Percentiles rank a stretch among this genome's conserved stretches.
Evolutionary conservation across 169 alveolate species (phyloP).

Genomic region (Cyclospora cayetanensis): DNA sequence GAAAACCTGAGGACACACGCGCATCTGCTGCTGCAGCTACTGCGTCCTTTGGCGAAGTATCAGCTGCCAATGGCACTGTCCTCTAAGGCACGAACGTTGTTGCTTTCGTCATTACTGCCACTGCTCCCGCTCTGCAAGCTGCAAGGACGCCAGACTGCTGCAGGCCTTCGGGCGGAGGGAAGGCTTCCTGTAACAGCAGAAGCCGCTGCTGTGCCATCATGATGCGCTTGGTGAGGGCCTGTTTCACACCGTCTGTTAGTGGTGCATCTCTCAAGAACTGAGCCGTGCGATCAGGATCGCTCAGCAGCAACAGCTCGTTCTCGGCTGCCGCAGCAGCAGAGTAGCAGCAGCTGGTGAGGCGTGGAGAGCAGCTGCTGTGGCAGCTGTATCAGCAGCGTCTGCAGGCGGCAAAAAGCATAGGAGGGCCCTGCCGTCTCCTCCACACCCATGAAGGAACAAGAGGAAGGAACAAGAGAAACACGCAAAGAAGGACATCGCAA

Average conservation of each 20-base stretch:
- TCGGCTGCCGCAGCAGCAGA: neutral
- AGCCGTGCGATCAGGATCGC: neutral
- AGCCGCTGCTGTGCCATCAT: conserved; percentile 54
- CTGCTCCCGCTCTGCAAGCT: conserved; percentile 58
- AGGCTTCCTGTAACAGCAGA: conserved; percentile 50
- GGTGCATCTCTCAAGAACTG: conserved; percentile 46
- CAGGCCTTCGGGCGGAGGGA: conserved; percentile 33
- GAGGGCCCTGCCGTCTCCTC: conserved; percentile 34
- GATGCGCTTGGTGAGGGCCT: neutral
- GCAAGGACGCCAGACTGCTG: conserved; percentile 22
- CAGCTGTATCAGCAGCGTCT: neutral
- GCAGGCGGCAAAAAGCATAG: conserved; percentile 41
- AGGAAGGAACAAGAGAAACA: conserved; percentile 45
- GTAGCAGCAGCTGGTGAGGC: neutral
- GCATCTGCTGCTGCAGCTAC: conserved; percentile 55
- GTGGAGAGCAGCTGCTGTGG: neutral
- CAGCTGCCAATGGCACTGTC: too few species aligned
- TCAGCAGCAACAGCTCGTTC: neutral
- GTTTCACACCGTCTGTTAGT: neutral
- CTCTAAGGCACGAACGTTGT: neutral
- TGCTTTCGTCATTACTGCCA: neutral
- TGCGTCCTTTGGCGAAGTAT: neutral
- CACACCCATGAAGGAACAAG: neutral
- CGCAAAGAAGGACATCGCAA: conserved; percentile 19
- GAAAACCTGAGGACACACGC: neutral